Conservation (phyloP, 345 rosid species). For the Arabidopsis arenosa region DNA sequence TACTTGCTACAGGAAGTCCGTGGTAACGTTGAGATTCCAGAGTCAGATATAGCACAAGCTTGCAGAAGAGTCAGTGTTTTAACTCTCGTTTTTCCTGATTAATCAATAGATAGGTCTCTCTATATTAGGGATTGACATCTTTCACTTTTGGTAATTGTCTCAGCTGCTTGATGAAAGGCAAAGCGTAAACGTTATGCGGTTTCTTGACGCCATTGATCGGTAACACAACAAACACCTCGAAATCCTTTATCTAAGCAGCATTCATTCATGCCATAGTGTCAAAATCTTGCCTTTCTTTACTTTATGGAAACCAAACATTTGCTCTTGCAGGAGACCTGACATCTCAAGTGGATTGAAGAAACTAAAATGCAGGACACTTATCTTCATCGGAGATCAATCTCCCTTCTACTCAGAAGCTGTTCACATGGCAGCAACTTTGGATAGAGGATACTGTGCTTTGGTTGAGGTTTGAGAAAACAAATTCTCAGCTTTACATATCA, state of each 20-base stretch:
- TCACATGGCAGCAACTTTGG: constrained; percentile 79
- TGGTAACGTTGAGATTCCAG: constrained; percentile 77
- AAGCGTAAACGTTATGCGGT: constrained; percentile 64
- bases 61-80: constrained; percentile 74
- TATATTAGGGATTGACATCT: constrained; percentile 19
- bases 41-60: constrained; percentile 90
- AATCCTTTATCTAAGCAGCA: not conserved
- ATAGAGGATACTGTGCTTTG: constrained; percentile 83
- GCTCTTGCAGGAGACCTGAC: constrained; percentile 77
- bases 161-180: constrained; percentile 93
- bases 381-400: constrained; percentile 89
- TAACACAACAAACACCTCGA: constrained; percentile 30
- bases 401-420: constrained; percentile 92
- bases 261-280: not conserved
- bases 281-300: not conserved
- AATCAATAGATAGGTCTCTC: constrained; percentile 7
- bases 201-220: constrained; percentile 76
- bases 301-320: constrained; percentile 18
- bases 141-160: constrained; percentile 27
- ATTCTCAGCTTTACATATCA: not conserved
- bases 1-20: constrained; percentile 75
- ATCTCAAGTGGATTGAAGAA: constrained; percentile 70
- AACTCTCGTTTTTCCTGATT: not conserved
- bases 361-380: constrained; percentile 83
- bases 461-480: constrained; percentile 74